These are phyloP conservation scores for Dalbergia oliveri DNA, from an alignment of 306 rosid species.

Conservation along the genomic window DNA sequence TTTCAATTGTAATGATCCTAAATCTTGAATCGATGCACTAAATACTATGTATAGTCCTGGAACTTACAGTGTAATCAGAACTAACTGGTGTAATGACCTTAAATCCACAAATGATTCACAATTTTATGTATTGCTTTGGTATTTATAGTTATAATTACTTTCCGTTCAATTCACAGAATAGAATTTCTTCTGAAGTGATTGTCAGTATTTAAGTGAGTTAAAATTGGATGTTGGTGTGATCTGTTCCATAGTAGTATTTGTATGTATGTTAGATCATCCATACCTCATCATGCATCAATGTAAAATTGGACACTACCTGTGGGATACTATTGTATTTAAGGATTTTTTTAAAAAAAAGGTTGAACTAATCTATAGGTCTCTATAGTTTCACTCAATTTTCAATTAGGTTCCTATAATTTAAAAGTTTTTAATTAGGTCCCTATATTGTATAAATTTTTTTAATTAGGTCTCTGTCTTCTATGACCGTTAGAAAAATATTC, in stretches of 20 bases:
- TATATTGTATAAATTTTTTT: too few species aligned
- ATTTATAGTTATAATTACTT: neutral
- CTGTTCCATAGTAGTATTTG: neutral
- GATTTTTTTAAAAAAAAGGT: neutral
- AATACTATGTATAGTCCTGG: too few species aligned
- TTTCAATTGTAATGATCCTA: neutral
- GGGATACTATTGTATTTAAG: neutral
- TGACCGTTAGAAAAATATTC: too few species aligned
- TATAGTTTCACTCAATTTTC: too few species aligned
- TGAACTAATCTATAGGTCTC: too few species aligned
- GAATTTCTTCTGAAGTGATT: neutral
- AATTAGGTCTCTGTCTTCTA: too few species aligned
- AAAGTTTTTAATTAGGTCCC: too few species aligned
- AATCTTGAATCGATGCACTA: slow-evolving; percentile 8
- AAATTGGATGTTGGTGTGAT: neutral
- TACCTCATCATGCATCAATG: slow-evolving; percentile 15
- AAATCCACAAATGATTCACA: slow-evolving; percentile 10
- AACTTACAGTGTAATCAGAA: slow-evolving; percentile 5
- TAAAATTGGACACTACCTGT: neutral
- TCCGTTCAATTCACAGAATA: neutral
- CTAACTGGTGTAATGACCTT: neutral
- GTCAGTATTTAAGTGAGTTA: neutral
- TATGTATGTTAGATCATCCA: neutral
- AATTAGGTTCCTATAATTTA: too few species aligned
- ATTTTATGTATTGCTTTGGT: neutral